Base-by-base conservation (phyloP, 1,139 yeast species). In the Chernovozyma sophiae-reginae region DNA sequence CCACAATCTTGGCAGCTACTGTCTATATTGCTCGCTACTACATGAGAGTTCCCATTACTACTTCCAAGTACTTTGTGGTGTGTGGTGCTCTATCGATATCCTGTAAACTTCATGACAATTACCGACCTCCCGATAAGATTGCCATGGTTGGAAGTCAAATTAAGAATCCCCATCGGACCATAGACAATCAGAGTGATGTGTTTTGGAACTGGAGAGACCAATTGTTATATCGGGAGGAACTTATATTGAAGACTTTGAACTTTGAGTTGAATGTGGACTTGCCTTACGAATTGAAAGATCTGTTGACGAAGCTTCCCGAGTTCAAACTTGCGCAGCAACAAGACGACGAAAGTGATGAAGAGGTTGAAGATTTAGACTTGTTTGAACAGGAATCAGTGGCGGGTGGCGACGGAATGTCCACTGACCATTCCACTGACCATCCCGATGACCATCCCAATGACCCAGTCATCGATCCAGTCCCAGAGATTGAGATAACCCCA, bases 131-230 rank as follows among this genome's bases (percentile, higher is more conserved):
- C 2, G 74, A 68, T 41, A 67, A 62, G 43, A 65, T 70, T 5
- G 74, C 75, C 4, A 47, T 68, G 43, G 49, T 56, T 4, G 70
- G 67, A 1, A 64, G 73, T 40, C 54, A 50, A 19, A 40, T 68
- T 30, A 65, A 65, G 43, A 61, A 60, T 41, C 68, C 68, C 1
- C 47, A 55, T 13, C 50, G 51, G 35, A 46, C 52, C 3, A 55
- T 69, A 4, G 72, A 67, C 39, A 72, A 68, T 41, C 72, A 67
- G 30, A 64, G 65, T 41, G 65, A 62, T 31, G 44, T 60, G 35
- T 70, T 66, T 45, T 70, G 76, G 75, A 57, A 59, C 35, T 70
- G 75, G 75, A 46, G 73, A 29, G 75, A 70, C 48, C 75, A 70
- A 48, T 47, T 70, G 4, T 49, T 70, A 34, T 70, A 60, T 43